Conservation (phyloP, 2,329 filamentous ascomycete species). For the Diaporthe sp. region DNA sequence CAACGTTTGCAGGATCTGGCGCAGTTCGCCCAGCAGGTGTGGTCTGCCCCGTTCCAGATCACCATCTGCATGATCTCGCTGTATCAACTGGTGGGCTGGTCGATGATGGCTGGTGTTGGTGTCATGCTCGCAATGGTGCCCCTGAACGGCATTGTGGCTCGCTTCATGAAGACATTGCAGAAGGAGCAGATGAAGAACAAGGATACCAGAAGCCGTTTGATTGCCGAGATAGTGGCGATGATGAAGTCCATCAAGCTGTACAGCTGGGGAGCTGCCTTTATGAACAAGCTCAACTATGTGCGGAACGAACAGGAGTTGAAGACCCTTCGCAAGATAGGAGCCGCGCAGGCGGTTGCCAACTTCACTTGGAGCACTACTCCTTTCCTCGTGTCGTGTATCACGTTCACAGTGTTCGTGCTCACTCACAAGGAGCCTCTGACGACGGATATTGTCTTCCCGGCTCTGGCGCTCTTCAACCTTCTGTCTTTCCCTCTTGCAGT, state of each 20-base stretch:
- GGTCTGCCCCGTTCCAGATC: constrained; percentile 98
- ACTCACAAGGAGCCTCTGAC: constrained; percentile 85
- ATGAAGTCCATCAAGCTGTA: constrained; percentile 99
- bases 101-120: constrained; percentile 94
- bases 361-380: constrained; percentile 99
- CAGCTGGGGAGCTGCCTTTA: constrained; percentile 96
- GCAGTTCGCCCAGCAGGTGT: constrained; percentile 94
- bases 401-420: constrained; percentile 93
- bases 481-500: constrained; percentile 95
- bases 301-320: constrained; percentile 96
- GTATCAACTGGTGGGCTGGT: constrained; percentile 93
- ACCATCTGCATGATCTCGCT: constrained; percentile 94
- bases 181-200: constrained; percentile 99
- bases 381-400: constrained; percentile 97
- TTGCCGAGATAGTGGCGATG: constrained; percentile 98
- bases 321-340: constrained; percentile 95
- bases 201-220: constrained; percentile 90
- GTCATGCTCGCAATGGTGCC: constrained; percentile 99
- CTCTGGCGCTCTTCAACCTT: constrained; percentile 93
- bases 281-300: constrained; percentile 96
- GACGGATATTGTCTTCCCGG: constrained; percentile 96
- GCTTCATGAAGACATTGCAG: constrained; percentile 93
- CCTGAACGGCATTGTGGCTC: constrained; percentile 91
- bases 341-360: constrained; percentile 92
- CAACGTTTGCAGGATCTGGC: constrained; percentile 95